Evolutionary conservation across 1,139 yeast genomes (phyloP), one percentile per base, ranked within the genome.

Genomic region (Geotrichum aggregatum): DNA sequence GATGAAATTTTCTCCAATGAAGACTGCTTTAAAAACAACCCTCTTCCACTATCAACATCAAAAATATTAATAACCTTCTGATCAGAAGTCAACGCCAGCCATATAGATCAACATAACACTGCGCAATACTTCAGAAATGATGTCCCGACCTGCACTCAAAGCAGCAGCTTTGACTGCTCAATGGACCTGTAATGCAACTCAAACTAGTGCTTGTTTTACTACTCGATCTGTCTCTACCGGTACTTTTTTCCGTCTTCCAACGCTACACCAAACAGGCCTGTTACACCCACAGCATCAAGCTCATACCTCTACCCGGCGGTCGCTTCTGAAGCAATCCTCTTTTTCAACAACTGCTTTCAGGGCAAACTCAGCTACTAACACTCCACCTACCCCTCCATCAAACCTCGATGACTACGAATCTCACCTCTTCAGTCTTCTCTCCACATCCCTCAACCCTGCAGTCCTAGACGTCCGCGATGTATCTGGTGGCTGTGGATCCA

Each of bases 401-500:
- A 56, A 49, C 22, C 53, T 79, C 73, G 85, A 80, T 53, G 82
- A 77, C 13, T 86, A 87, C 63, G 97, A 89, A 67, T 68, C 71
- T 51, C 76, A 82, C 64, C 78, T 89, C 40, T 83, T 74, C 63
- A 70, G 75, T 36, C 80, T 81, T 52, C 74, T 89, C 47, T 62
- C 75, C 18, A 67, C 72, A 18, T 76, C 76, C 52, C 77, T 89
- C 49, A 60, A 70, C 14, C 96, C 98, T 1, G 66, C 71, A 33
- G 71, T 70, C 43, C 71, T 89, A 48, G 75, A 76, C 47, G 96
- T 91, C 8, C 75, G 76, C 59, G 98, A 92, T 66, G 83, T 91
- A 3, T 83, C 94, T 24, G 98, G 89, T 5, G 98, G 99, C 0
- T 94, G 98, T 71, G 99, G 99, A 0, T 89, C 97, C 2, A 92